Evolutionary conservation across 2,329 filamentous ascomycete genomes (phyloP).

Genomic region (Aspergillus fischeri): DNA sequence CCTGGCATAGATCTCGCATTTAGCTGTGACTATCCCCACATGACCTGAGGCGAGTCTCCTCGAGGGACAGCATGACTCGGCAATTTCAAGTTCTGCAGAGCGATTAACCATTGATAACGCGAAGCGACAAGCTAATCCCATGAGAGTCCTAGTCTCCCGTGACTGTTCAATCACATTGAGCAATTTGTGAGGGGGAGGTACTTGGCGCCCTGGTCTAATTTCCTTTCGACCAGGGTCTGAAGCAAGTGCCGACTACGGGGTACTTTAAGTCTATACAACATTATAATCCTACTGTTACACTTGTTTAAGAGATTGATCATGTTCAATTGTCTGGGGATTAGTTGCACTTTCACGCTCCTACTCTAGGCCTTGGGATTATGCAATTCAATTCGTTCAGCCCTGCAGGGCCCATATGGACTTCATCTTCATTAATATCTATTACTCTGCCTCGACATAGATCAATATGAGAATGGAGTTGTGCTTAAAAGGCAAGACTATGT

Average conservation of each 20-base stretch:
- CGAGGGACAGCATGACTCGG: not conserved
- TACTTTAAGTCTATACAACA: not conserved
- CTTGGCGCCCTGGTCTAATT: conserved; percentile 3
- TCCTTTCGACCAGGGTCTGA: not conserved
- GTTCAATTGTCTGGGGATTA: not conserved
- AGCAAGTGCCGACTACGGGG: not conserved
- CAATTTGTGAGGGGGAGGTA: not conserved
- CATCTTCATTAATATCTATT: not conserved
- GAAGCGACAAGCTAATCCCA: not conserved
- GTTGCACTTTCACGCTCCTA: not conserved
- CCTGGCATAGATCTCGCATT: not conserved
- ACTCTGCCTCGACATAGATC: no score
- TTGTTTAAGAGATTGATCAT: not conserved
- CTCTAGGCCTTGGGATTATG: no score
- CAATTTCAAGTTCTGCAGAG: not conserved
- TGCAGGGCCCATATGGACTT: no score
- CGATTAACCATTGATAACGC: not conserved
- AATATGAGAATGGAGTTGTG: no score
- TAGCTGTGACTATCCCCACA: not conserved
- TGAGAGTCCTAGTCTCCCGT: not conserved
- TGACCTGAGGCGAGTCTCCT: not conserved
- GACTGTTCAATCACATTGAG: not conserved
- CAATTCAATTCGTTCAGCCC: no score
- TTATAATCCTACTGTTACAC: conserved; percentile 5
- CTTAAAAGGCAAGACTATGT: no score